Conservation (phyloP, 202 grass and related monocot genomes). For the Bolboschoenoplectus hybrid region DNA sequence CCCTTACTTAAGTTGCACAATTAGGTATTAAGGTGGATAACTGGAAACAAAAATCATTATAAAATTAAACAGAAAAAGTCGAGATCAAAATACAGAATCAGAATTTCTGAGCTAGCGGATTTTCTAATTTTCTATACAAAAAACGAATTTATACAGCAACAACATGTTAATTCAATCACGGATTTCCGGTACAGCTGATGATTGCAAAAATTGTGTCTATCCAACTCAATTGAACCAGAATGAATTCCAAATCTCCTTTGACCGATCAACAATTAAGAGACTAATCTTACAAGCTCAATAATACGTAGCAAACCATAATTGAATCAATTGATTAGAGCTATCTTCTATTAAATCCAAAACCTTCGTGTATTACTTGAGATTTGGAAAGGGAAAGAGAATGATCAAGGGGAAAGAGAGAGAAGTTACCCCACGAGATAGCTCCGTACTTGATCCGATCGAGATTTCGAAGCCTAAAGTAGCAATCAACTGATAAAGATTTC, state of each 20-base stretch:
- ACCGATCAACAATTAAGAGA: neutral
- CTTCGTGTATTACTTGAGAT: neutral
- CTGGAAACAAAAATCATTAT: neutral
- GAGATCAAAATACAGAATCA: neutral
- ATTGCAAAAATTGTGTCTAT: neutral
- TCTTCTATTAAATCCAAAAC: neutral
- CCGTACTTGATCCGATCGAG: neutral
- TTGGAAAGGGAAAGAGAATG: neutral
- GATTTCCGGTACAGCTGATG: neutral
- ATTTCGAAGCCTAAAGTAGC: neutral
- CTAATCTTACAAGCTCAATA: neutral
- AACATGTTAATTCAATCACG: neutral
- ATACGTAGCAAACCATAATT: neutral
- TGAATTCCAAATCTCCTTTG: neutral
- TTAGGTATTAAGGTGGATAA: neutral
- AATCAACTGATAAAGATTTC: neutral
- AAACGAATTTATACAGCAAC: neutral
- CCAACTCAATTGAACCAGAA: neutral
- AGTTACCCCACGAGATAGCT: neutral
- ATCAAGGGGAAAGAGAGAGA: neutral
- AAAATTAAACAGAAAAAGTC: neutral
- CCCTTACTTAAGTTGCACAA: neutral
- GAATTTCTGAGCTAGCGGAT: neutral
- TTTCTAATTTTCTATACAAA: neutral
- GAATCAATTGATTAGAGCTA: neutral